Evolutionary conservation across 257 asterid species (phyloP), one percentile per base, ranked within the genome.

Genomic region (Galeopsis tetrahit): DNA sequence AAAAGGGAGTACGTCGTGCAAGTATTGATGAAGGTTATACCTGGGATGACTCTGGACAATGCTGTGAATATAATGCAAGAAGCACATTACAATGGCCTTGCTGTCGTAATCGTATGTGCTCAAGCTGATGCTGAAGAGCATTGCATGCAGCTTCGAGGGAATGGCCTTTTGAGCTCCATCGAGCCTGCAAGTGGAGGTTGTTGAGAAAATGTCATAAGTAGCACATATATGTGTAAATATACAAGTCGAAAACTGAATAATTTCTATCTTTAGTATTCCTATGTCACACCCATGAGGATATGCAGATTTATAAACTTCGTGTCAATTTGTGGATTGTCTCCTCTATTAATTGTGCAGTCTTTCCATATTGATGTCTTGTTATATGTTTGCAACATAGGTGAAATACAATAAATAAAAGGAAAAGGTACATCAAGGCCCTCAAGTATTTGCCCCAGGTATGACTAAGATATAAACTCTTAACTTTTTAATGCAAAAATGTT

Each of bases 11-110:
- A 94, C 17, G 98, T 94, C 2, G 98, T 91, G 78, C 98, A 94
- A 84, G 97, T 94, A 42, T 75, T 91, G 68, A 94, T 94, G 98
- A 94, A 94, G 88, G 97, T 94, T 63, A 91, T 94, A 77, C 97
- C 95, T 2, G 98, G 98, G 68, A 94, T 94, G 96, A 94, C 96
- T 0, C 61, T 94, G 0, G 98, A 91, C 87, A 88, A 84, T 73
- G 97, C 97, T 3, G 98, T 91, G 62, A 94, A 94, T 39, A 88
- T 94, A 44, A 94, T 94, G 98, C 97, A 94, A 81, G 97, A 94
- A 79, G 97, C 98, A 7, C 98, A 91, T 65, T 6, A 70, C 85
- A 91, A 94, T 68, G 98, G 96, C 44, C 62, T 88, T 42, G 28
- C 97, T 0, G 97, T 94, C 61, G 97, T 94, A 59, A 91, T 94